Percentiles rank a stretch among this genome's conserved stretches.
Evolutionary conservation across 2,329 filamentous ascomycete genomes (phyloP).

Genomic region (Xylaria sp.): DNA sequence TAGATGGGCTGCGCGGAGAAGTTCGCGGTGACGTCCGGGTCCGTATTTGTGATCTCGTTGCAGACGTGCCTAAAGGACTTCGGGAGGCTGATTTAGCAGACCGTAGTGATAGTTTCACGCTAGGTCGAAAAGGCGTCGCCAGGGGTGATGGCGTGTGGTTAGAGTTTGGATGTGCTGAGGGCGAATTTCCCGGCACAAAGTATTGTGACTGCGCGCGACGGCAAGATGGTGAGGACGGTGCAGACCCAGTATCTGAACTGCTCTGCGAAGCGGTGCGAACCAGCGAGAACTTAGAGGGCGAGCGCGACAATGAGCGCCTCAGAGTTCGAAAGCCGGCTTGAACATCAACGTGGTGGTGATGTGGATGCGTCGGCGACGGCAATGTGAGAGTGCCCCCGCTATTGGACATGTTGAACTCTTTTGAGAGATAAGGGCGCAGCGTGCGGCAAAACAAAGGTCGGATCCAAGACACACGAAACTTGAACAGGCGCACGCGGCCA

Average conservation of each 20-base stretch:
- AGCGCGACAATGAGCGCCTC: constrained; percentile 85
- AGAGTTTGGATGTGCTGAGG: constrained; percentile 42
- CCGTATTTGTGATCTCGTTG: constrained; percentile 63
- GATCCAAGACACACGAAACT: constrained; percentile 13
- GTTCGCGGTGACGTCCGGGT: constrained; percentile 72
- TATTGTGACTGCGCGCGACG: constrained; percentile 51
- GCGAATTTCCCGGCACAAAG: constrained; percentile 50
- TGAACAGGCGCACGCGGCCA: constrained; percentile 6
- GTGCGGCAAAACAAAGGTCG: constrained; percentile 22
- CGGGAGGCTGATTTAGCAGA: constrained; percentile 66
- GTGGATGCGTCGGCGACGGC: constrained; percentile 82
- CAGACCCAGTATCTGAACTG: constrained; percentile 54
- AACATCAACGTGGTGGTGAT: constrained; percentile 83
- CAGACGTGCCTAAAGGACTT: constrained; percentile 44
- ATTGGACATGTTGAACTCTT: constrained; percentile 37
- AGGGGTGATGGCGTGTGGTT: constrained; percentile 54
- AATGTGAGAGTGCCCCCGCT: constrained; percentile 75
- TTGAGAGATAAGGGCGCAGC: constrained; percentile 12
- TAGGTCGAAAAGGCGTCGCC: constrained; percentile 69
- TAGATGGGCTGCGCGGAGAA: constrained; percentile 76
- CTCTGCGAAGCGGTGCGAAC: constrained; percentile 53
- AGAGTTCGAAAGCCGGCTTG: constrained; percentile 78
- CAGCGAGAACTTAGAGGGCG: constrained; percentile 87
- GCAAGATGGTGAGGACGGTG: constrained; percentile 54
- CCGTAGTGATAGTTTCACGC: constrained; percentile 68